These are phyloP conservation scores for Aureobasidium sp. DNA, from an alignment of 2,329 filamentous ascomycete genomes.

Conservation along the genomic window DNA sequence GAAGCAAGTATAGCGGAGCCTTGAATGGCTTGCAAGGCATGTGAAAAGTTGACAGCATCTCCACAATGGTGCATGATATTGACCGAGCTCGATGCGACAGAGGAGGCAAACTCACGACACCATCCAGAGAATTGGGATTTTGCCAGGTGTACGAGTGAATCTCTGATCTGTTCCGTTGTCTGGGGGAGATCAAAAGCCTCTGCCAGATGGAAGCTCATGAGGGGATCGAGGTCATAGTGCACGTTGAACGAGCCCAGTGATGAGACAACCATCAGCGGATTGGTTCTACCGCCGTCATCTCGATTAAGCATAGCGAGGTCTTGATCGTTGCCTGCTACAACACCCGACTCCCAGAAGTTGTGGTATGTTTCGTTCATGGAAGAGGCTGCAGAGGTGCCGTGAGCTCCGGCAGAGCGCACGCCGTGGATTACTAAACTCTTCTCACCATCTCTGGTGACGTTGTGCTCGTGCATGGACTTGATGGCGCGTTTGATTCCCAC, in stretches of 20 bases:
- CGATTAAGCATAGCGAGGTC: background rate
- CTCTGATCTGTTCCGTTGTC: too few relatives aligned
- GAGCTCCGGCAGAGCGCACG: slow-evolving; percentile 23
- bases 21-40: slow-evolving; percentile 4
- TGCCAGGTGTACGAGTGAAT: too few relatives aligned
- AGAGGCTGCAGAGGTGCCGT: slow-evolving; percentile 5
- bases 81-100: background rate
- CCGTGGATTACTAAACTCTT: too few relatives aligned
- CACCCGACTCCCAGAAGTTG: slow-evolving; percentile 26
- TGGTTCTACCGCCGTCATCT: slow-evolving; percentile 14
- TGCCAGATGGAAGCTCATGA: slow-evolving; percentile 51
- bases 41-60: slow-evolving; percentile 11
- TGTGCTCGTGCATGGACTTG: background rate
- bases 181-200: background rate
- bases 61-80: slow-evolving; percentile 8
- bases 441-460: too few relatives aligned
- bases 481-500: background rate
- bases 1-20: background rate
- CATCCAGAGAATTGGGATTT: slow-evolving; percentile 7
- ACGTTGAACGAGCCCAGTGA: slow-evolving; percentile 28
- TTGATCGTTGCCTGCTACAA: slow-evolving; percentile 11
- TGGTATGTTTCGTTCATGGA: too few relatives aligned
- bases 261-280: slow-evolving; percentile 34
- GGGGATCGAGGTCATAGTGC: slow-evolving; percentile 43
- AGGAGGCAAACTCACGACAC: background rate